These are phyloP conservation scores for Xylaria sp. DNA, from an alignment of 2,329 filamentous ascomycete genomes.

Conservation along the genomic window DNA sequence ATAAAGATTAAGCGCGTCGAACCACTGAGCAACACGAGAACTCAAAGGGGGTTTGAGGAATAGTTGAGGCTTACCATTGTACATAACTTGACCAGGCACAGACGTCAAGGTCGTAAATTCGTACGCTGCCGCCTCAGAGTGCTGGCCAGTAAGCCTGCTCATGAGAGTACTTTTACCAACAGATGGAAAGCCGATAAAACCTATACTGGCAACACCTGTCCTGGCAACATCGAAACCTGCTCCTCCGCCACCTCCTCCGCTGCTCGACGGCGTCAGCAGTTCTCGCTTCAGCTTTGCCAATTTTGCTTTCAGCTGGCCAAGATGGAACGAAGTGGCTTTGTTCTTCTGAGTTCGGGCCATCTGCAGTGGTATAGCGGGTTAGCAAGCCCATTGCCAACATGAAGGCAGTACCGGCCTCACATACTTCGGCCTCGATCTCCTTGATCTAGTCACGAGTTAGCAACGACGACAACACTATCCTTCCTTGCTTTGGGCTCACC, in stretches of 20 bases:
- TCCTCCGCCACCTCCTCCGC: constrained; percentile 86
- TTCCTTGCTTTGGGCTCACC: constrained; percentile 61
- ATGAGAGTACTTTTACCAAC: constrained; percentile 99
- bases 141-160: constrained; percentile 92
- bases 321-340: constrained; percentile 92
- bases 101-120: constrained; percentile 99
- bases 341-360: constrained; percentile 99
- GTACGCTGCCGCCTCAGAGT: constrained; percentile 96
- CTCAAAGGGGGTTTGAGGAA: constrained; percentile 1
- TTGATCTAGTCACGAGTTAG: constrained; percentile 77
- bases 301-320: constrained; percentile 97
- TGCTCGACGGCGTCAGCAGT: constrained; percentile 82
- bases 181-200: constrained; percentile 97
- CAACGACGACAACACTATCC: constrained; percentile 33
- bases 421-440: constrained; percentile 93
- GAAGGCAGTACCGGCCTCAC: constrained; percentile 45
- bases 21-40: neutral
- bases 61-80: constrained; percentile 72
- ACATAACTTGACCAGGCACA: constrained; percentile 93
- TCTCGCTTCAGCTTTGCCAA: constrained; percentile 97
- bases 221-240: constrained; percentile 96
- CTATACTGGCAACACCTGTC: constrained; percentile 95
- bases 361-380: constrained; percentile 56
- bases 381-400: constrained; percentile 27
- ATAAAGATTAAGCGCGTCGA: neutral